Percentiles rank a stretch among this genome's conserved stretches.
Evolutionary conservation across 305 asterid species (phyloP).

Genomic region (Lippia alba): DNA sequence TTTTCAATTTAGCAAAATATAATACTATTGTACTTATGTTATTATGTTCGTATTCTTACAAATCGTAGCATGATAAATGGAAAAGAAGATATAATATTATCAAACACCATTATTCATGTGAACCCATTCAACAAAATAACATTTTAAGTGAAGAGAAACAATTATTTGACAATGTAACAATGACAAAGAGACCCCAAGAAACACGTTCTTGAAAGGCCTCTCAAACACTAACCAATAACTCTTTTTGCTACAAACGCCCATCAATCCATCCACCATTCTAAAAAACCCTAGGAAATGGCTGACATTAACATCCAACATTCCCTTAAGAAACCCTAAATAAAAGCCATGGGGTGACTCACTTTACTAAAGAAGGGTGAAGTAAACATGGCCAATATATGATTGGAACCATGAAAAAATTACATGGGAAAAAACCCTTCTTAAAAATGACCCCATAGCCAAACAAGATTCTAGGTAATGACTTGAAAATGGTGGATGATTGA

Average conservation of each 20-base stretch:
- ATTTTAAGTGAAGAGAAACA: neutral
- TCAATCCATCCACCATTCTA: slow-evolving; percentile 21
- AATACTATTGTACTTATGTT: too few relatives aligned
- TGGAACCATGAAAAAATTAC: slow-evolving; percentile 51
- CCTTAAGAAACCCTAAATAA: slow-evolving; percentile 30
- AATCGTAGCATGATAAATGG: too few relatives aligned
- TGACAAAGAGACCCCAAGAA: slow-evolving; percentile 39
- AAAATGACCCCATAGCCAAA: slow-evolving; percentile 61
- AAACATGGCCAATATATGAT: slow-evolving; percentile 49
- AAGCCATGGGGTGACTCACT: slow-evolving; percentile 53
- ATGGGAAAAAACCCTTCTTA: slow-evolving; percentile 47
- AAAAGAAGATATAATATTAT: too few relatives aligned
- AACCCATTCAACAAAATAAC: too few relatives aligned
- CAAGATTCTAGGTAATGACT: slow-evolving; percentile 32
- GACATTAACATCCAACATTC: slow-evolving; percentile 7
- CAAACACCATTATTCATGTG: too few relatives aligned
- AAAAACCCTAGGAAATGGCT: slow-evolving; percentile 25
- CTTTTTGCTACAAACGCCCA: slow-evolving; percentile 36
- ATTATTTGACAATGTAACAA: slow-evolving; percentile 22
- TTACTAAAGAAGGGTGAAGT: slow-evolving; percentile 50
- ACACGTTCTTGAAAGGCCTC: slow-evolving; percentile 35
- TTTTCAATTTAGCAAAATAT: too few relatives aligned
- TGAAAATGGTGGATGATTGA: slow-evolving; percentile 40
- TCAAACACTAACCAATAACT: slow-evolving; percentile 38
- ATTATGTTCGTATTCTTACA: too few relatives aligned